Evolutionary conservation across 139 green algal species (phyloP), one percentile per base, ranked within the genome.

Genomic region (Trebouxia sp.): DNA sequence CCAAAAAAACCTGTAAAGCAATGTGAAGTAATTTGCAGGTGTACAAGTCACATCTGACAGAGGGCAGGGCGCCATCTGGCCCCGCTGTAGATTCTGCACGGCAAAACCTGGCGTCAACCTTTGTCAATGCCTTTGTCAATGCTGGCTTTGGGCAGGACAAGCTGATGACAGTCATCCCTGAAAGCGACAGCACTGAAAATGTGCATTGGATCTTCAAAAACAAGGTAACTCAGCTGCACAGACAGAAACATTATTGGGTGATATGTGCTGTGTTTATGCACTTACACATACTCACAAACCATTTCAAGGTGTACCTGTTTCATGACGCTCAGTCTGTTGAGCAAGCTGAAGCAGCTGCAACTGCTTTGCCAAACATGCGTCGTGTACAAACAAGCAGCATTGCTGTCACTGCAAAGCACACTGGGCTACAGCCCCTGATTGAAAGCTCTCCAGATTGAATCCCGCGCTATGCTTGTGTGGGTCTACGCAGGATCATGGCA

Each of bases 131-230:
- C 14, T 98, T 99, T 80, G 95, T 99, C 15, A 99, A 99, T 81
- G 95, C 96, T 28, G 97, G 96, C 24, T 99, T 98, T 76, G 97
- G 97, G 5, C 88, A 97, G 47, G 96, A 98, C 85, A 96, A 96
- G 90, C 90, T 98, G 42, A 84, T 97, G 30, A 94, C 91, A 0
- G 77, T 50, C 45, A 65, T 45, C 28, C 78, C 69, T 72, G 69
- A 47, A 24, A 67, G 65, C 51, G 56, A 62, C 47, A 53, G 80
- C 67, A 55, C 38, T 70, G 81, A 79, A 47, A 62, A 24, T 10
- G 86, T 95, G 72, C 93, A 94, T 83, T 99, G 96, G 96, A 95
- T 99, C 83, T 98, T 98, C 92, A 98, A 97, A 87, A 99, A 99
- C 89, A 97, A 96, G 86, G 69, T 56, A 30, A 58, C 50, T 58